Evolutionary conservation across 75 land plant genomes (phyloP), one percentile per base, ranked within the genome.

Genomic region (Sequoia sempervirens): DNA sequence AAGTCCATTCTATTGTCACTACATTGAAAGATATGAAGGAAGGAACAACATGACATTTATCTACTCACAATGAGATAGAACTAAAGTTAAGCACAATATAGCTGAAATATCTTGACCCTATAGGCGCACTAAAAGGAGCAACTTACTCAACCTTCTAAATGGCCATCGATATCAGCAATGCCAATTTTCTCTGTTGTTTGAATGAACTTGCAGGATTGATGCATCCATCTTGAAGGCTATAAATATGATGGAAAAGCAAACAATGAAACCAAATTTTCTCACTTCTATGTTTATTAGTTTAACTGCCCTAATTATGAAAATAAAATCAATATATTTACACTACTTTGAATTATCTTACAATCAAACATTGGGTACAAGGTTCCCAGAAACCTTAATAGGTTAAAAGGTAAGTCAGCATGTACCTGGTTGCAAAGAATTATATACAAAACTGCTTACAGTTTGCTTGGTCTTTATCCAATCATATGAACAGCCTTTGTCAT

Each of bases 391-490:
- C 80, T 26, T 78, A 43, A 76, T 1, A 45, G 28, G 40, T 78
- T 78, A 45, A 28, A 69, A n/a, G 47, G 50, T 78, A 46, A 78
- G 80, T 45, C 50, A 10, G 40, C 30, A 11, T 78, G 80, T 78
- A 78, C 80, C 80, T 78, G 80, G 46, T 78, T 7, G 3, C 47
- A 40, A 38, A 78, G 46, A 41, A 78, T n/a, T 78, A 78, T 78
- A 10, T 69, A 69, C 46, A 45, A 78, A 23, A 45, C 80, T 26
- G 30, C 43, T 75, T 37, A 40, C 18, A 23, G 78, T 40, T 37
- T 37, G 78, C 20, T 37, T 75, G 78, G 43, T 23, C 78, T 17
- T n/a, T 40, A 9, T 41, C 40, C 17, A 23, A 75, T 61, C 66
- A 26, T 23, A 20, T 18, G 41, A 75, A 40, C 36, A 41, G n/a